These are phyloP conservation scores for Asterophora lycoperdoides DNA, from an alignment of 768 basidiomycete species.

Conservation along the genomic window DNA sequence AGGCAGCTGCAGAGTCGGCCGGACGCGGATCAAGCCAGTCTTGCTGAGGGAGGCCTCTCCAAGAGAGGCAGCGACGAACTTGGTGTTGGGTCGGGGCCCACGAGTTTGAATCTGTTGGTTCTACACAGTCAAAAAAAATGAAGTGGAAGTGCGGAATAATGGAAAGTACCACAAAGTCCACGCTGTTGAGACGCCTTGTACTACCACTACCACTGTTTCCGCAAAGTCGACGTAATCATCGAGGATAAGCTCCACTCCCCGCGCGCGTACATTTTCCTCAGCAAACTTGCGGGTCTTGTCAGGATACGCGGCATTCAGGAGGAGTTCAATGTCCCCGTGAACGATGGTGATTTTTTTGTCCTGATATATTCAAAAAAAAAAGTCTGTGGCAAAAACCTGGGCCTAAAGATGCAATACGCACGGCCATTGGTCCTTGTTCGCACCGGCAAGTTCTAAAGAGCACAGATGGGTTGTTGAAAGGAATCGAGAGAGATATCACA, in stretches of 20 bases:
- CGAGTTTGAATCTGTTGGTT: conserved; percentile 32
- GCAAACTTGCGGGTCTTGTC: conserved; percentile 47
- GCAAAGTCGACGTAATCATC: conserved; percentile 50
- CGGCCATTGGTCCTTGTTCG: conserved; percentile 38
- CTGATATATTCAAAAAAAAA: conserved; percentile 25
- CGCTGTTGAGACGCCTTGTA: conserved; percentile 43
- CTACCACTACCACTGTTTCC: conserved; percentile 37
- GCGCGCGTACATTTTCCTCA: conserved; percentile 34
- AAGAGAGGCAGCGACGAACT: conserved; percentile 41
- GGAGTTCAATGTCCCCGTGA: conserved; percentile 44
- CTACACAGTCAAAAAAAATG: neutral
- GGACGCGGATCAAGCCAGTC: conserved; percentile 44
- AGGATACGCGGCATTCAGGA: conserved; percentile 56
- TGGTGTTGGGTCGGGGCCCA: conserved; percentile 49
- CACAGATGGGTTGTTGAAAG: neutral
- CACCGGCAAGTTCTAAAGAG: conserved; percentile 36
- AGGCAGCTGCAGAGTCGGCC: conserved; percentile 53
- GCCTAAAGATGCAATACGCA: conserved; percentile 16
- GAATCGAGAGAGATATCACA: neutral
- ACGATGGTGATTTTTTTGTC: conserved; percentile 58
- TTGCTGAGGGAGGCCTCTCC: conserved; percentile 33
- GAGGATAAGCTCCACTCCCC: conserved; percentile 49
- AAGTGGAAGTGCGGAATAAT: neutral
- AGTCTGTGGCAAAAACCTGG: conserved; percentile 12
- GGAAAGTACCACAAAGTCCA: conserved; percentile 55